Evolutionary conservation across 768 basidiomycete genomes (phyloP), one percentile per base, ranked within the genome.

Genomic region (Rhodocollybia butyracea): DNA sequence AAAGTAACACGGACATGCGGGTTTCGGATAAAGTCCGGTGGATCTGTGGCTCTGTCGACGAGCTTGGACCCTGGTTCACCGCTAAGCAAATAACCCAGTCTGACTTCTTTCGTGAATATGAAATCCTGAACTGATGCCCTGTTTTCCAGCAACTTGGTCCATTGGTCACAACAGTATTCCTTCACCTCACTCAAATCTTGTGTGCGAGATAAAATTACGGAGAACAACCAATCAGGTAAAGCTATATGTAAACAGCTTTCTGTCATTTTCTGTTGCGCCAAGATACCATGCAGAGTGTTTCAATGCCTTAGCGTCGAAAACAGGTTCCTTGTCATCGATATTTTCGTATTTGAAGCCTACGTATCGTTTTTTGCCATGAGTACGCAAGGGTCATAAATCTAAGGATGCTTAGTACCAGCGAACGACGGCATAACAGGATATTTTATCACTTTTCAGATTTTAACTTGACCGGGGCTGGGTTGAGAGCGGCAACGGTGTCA

Each of bases 391-490:
- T 94, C 78, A 67, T 98, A 98, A 3, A 98, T 93, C 94, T 96
- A 29, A n/a, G 40, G 24, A 38, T n/a, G 36, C 15, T n/a, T 46
- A 12, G 8, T 22, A 8, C 42, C 53, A 31, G 13, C 5, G 38
- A 43, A 15, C 64, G n/a, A 34, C 13, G 10, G 38, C 17, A 19
- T 22, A 15, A 26, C n/a, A 45, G n/a, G n/a, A n/a, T n/a, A n/a
- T n/a, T n/a, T n/a, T n/a, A n/a, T n/a, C 48, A 89, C 94, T 84
- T 99, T 69, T 99, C 97, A 61, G 98, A 98, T 70, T 98, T 98
- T 56, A 99, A 81, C 70, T 96, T 98, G 62, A 99, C 74, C 0
- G 96, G 97, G 3, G 84, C 77, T 0, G 96, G 97, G 62, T 98
- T 98, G 69, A 84, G 71, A 2, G 83, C 77, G 2, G 97, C 98